A percentile compares a stretch with the other conserved stretches of the same genome.
Evolutionary conservation across 2,329 filamentous ascomycete genomes (phyloP).

Genomic region (Berkeleyomyces rouxiae): DNA sequence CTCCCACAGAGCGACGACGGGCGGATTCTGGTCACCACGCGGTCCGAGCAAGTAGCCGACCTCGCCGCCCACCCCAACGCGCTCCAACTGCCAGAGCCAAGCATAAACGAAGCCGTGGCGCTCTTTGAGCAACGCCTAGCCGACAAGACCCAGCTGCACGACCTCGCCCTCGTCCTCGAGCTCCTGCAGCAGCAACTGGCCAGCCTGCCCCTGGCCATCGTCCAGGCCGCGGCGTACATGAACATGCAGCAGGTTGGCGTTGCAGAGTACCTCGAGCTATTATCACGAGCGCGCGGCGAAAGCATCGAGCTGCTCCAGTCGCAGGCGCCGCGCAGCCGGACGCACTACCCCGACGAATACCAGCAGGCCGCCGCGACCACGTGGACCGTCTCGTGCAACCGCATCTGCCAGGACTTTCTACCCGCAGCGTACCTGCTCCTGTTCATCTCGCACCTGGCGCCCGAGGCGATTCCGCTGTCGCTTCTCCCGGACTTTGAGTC

Average conservation of each 20-base stretch:
- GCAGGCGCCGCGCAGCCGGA: not conserved
- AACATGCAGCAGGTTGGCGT: not conserved
- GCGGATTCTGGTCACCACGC: conserved; percentile 7
- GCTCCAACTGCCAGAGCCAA: not conserved
- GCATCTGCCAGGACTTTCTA: not conserved
- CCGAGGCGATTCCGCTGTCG: not conserved
- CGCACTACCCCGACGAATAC: not conserved
- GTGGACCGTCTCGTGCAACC: not conserved
- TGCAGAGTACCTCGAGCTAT: not conserved
- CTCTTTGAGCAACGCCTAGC: not conserved
- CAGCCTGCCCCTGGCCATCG: conserved; percentile 14
- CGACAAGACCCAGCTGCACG: not conserved
- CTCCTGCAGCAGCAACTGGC: not conserved
- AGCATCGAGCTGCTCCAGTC: not conserved
- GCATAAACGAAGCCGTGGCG: not conserved
- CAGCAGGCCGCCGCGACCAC: not conserved
- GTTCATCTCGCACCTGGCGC: not conserved
- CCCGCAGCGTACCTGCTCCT: not conserved
- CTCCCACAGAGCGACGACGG: conserved; percentile 17
- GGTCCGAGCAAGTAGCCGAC: not conserved
- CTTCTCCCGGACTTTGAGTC: not conserved
- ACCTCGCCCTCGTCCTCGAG: not conserved
- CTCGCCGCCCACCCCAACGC: not conserved
- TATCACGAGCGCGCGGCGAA: not conserved
- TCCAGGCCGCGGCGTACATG: conserved; percentile 15